Percentiles rank a stretch among this genome's conserved stretches.
These are phyloP conservation scores for Artemisia annua DNA, from an alignment of 129 eudicot species.

Conservation along the genomic window DNA sequence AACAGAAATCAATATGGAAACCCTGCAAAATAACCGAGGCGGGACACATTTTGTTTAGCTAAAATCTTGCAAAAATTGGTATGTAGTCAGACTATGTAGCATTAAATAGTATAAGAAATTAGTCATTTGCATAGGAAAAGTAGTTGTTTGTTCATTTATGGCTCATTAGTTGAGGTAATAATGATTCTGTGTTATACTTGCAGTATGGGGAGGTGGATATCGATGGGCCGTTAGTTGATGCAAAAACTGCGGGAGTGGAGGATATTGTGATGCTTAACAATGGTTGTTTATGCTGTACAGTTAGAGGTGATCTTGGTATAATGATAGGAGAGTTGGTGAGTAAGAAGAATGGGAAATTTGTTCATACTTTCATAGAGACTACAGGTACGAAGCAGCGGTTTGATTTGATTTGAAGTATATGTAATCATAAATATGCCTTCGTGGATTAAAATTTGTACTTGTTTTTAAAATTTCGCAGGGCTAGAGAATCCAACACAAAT, in stretches of 20 bases:
- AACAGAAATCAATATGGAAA: too few relatives aligned
- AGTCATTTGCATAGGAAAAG: too few relatives aligned
- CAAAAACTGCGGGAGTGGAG: constrained; percentile 85
- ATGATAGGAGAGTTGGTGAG: constrained; percentile 88
- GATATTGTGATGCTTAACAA: constrained; percentile 64
- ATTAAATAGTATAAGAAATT: too few relatives aligned
- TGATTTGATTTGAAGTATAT: background rate
- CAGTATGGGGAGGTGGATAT: constrained; percentile 98
- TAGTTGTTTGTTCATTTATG: background rate
- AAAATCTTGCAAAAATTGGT: too few relatives aligned
- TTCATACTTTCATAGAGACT: constrained; percentile 91
- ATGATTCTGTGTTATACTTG: constrained; percentile 22
- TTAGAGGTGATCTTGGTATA: constrained; percentile 94
- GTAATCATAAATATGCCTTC: background rate
- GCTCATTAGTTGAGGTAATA: background rate
- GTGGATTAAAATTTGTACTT: too few relatives aligned
- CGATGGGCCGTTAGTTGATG: constrained; percentile 97
- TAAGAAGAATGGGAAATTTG: constrained; percentile 86
- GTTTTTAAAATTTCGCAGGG: too few relatives aligned
- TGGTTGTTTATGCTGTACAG: constrained; percentile 66
- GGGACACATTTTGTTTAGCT: too few relatives aligned
- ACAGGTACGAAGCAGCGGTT: constrained; percentile 50
- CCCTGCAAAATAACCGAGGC: too few relatives aligned
- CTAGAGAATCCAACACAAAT: too few relatives aligned
- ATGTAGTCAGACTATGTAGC: too few relatives aligned